Evolutionary conservation across 345 rosid genomes (phyloP).

Genomic region (Murraya koenigii): DNA sequence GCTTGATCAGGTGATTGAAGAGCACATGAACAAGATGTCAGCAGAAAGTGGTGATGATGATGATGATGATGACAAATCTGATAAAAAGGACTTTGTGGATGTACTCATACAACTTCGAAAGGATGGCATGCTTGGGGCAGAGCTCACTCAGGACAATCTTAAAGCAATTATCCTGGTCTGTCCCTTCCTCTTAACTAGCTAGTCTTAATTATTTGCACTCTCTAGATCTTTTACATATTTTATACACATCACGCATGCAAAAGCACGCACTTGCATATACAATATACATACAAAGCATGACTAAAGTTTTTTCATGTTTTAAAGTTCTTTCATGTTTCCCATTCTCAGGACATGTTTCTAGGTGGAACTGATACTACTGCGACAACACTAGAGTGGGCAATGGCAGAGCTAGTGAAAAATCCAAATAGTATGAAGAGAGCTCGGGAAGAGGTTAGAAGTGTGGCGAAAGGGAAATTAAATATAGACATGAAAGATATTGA

Average conservation of each 20-base stretch:
- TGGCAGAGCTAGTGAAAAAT: background rate
- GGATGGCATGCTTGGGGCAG: slow-evolving; percentile 7
- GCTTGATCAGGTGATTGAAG: background rate
- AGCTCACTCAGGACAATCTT: slow-evolving; percentile 20
- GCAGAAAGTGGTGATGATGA: background rate
- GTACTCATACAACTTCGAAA: slow-evolving; percentile 21
- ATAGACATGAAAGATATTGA: too few relatives aligned
- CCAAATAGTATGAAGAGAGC: background rate
- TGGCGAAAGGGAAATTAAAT: too few relatives aligned
- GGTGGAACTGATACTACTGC: background rate
- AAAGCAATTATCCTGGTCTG: slow-evolving; percentile 31
- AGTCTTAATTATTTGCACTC: too few relatives aligned
- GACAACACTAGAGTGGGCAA: background rate
- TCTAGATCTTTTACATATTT: background rate
- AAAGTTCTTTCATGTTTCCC: background rate
- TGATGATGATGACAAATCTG: slow-evolving; percentile 2
- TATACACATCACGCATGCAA: too few relatives aligned
- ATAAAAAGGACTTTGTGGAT: slow-evolving; percentile 23
- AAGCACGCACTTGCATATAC: background rate
- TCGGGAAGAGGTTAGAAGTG: background rate
- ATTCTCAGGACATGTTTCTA: background rate
- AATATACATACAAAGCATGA: too few relatives aligned
- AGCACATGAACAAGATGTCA: background rate
- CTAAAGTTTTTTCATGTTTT: background rate
- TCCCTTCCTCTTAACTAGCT: background rate